phyloP scores from a whole-genome alignment of 345 rosid genomes.

The Moricandia moricandioides region DNA sequence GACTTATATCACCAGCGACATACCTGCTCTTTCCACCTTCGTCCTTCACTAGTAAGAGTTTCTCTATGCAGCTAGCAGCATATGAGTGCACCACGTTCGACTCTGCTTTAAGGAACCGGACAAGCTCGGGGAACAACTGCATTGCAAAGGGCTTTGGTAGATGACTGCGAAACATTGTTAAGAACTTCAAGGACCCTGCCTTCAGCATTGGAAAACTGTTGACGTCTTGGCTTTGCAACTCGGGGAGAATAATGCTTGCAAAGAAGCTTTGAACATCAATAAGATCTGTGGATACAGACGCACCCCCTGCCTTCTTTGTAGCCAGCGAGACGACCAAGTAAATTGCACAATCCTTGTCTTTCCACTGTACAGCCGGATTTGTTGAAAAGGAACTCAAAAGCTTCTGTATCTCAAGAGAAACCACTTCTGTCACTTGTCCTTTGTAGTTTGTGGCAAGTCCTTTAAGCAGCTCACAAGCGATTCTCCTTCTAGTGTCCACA shows the following conservation, averaged over 20 bases:
- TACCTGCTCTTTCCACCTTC: slow-evolving; percentile 75
- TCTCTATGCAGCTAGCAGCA: slow-evolving; percentile 94
- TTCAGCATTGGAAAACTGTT: slow-evolving; percentile 85
- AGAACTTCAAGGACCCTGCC: slow-evolving; percentile 92
- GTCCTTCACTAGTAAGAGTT: slow-evolving; percentile 90
- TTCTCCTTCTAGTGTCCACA: slow-evolving; percentile 94
- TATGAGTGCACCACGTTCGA: slow-evolving; percentile 96
- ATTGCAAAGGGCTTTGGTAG: slow-evolving; percentile 66
- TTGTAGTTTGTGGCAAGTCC: slow-evolving; percentile 89
- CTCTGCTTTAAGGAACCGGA: slow-evolving; percentile 72
- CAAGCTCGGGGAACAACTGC: slow-evolving; percentile 68
- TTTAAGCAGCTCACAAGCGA: slow-evolving; percentile 92
- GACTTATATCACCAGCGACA: slow-evolving; percentile 60
- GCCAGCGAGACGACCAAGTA: slow-evolving; percentile 91
- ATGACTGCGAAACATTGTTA: slow-evolving; percentile 73
- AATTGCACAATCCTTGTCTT: slow-evolving; percentile 95
- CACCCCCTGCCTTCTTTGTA: slow-evolving; percentile 75
- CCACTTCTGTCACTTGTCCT: slow-evolving; percentile 57
- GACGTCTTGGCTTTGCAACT: slow-evolving; percentile 72
- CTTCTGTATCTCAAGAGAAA: slow-evolving; percentile 76
- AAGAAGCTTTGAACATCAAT: slow-evolving; percentile 87
- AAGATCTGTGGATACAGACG: slow-evolving; percentile 79
- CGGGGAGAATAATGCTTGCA: slow-evolving; percentile 68
- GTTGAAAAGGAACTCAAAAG: slow-evolving; percentile 57
- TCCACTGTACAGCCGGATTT: slow-evolving; percentile 83